These are phyloP conservation scores for Tripidium arundinaceum DNA, from an alignment of 202 grass and related monocot genomes.

Conservation along the genomic window DNA sequence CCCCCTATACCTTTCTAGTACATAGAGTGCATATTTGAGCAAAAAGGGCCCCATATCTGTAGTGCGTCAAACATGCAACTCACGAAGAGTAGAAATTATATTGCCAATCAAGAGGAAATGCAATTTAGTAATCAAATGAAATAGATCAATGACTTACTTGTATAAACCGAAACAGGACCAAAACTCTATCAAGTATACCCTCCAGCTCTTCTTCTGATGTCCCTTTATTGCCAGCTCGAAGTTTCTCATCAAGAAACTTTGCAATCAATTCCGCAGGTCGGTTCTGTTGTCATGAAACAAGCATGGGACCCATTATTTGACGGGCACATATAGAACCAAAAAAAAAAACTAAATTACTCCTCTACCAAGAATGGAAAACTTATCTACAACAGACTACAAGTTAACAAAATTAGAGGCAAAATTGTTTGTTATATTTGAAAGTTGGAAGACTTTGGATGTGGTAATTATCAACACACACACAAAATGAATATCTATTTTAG, in stretches of 20 bases:
- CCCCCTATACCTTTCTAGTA: neutral
- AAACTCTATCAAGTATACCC: slow-evolving; percentile 91
- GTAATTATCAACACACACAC: neutral
- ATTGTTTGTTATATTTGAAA: neutral
- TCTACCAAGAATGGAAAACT: neutral
- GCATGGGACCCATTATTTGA: neutral
- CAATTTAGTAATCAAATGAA: neutral
- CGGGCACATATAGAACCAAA: slow-evolving; percentile 1
- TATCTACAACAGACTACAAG: neutral
- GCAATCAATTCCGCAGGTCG: slow-evolving; percentile 98
- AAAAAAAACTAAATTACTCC: neutral
- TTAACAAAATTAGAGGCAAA: neutral
- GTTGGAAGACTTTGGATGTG: neutral
- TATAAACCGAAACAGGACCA: slow-evolving; percentile 97
- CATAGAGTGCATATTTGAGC: neutral
- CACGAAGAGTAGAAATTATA: neutral
- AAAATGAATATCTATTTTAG: neutral
- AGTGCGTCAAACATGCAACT: slow-evolving; percentile 7
- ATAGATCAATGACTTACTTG: slow-evolving; percentile 71
- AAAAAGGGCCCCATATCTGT: neutral
- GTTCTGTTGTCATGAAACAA: slow-evolving; percentile 66
- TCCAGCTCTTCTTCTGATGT: slow-evolving; percentile 99
- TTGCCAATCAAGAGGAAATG: slow-evolving; percentile 2
- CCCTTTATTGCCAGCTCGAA: slow-evolving; percentile 98
- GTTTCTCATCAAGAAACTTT: slow-evolving; percentile 98